Base-by-base conservation (phyloP, 2,329 filamentous ascomycete genomes). In the Ophiocordyceps australis region DNA sequence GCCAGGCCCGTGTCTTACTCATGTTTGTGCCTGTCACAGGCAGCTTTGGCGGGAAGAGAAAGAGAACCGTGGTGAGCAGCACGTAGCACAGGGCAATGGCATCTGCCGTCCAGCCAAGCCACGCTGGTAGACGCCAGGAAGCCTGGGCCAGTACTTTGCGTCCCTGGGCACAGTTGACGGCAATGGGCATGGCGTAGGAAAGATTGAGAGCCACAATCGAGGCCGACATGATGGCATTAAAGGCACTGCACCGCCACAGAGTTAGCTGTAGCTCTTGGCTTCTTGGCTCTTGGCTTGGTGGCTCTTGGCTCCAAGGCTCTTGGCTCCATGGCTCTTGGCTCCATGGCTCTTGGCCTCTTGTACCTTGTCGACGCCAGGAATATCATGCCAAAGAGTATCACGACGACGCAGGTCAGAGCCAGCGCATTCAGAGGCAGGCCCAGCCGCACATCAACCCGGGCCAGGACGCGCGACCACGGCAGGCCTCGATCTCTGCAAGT, bases 121-220 rank as follows among this genome's bases (percentile, higher is more conserved):
- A 46, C 5, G 26, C 27, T 0, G 43, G 38, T 7, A 56, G 34
- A 14, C 41, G 42, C 33, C 54, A 56, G 0, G 42, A 40, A 7
- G 46, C 29, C 4, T 64, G 57, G 0, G 75, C 76, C 6, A 81
- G 50, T 50, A 69, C 69, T 18, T 55, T 64, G 5, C 74, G 60
- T 10, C 74, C 69, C 4, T 67, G 65, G 4, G 76, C 43, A 28
- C 69, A 63, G 38, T 81, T 79, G 35, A 83, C 69, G 1, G 64
- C 57, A 24, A 80, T 66, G 0, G 78, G 79, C 20, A 85, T 78
- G 5, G 65, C 77, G 36, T 85, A 85, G 3, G 73, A 74, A 5
- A 83, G 51, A 6, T 74, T 69, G 0, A 85, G 58, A 2, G 75
- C 66, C 7, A 82, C 74, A 1, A 83, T 76, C 0, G 73, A 75